phyloP scores from a whole-genome alignment of 495 filamentous ascomycete species.

The Achaetomiella virescens region DNA sequence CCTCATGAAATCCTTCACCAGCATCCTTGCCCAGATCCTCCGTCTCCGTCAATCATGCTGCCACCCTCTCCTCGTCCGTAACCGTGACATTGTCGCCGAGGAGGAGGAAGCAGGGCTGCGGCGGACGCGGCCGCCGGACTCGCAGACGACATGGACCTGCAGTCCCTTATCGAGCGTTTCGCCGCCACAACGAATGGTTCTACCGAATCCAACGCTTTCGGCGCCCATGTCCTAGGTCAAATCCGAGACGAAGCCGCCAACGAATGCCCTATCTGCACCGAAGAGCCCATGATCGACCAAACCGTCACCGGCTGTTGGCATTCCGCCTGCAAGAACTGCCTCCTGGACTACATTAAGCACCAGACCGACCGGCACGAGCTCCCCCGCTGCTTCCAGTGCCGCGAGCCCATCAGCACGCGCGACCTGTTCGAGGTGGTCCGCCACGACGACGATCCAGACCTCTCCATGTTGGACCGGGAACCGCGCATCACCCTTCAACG shows the following conservation, averaged over 20 bases:
- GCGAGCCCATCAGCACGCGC: slow-evolving; percentile 69
- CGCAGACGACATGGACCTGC: slow-evolving; percentile 93
- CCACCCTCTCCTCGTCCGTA: slow-evolving; percentile 82
- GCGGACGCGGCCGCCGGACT: slow-evolving; percentile 73
- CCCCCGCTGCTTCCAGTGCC: slow-evolving; percentile 83
- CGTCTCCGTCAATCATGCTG: slow-evolving; percentile 92
- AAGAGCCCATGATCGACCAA: slow-evolving; percentile 91
- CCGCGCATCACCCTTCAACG: slow-evolving; percentile 76
- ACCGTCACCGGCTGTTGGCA: slow-evolving; percentile 96
- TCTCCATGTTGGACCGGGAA: slow-evolving; percentile 34
- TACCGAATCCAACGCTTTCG: slow-evolving; percentile 63
- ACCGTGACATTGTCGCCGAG: slow-evolving; percentile 76
- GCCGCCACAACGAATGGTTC: slow-evolving; percentile 60
- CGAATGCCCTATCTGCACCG: slow-evolving; percentile 91
- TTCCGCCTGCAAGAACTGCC: slow-evolving; percentile 87
- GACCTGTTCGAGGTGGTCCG: slow-evolving; percentile 87
- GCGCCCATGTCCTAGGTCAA: slow-evolving; percentile 77
- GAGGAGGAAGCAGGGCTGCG: slow-evolving; percentile 80
- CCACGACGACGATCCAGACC: slow-evolving; percentile 40
- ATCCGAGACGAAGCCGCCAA: slow-evolving; percentile 82
- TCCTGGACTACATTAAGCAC: slow-evolving; percentile 79
- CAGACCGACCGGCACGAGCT: slow-evolving; percentile 68
- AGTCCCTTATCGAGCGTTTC: slow-evolving; percentile 77
- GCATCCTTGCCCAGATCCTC: slow-evolving; percentile 94
- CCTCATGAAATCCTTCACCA: slow-evolving; percentile 86